Evolutionary conservation across 2,329 filamentous ascomycete genomes (phyloP).

Genomic region (Neonectria ditissima): DNA sequence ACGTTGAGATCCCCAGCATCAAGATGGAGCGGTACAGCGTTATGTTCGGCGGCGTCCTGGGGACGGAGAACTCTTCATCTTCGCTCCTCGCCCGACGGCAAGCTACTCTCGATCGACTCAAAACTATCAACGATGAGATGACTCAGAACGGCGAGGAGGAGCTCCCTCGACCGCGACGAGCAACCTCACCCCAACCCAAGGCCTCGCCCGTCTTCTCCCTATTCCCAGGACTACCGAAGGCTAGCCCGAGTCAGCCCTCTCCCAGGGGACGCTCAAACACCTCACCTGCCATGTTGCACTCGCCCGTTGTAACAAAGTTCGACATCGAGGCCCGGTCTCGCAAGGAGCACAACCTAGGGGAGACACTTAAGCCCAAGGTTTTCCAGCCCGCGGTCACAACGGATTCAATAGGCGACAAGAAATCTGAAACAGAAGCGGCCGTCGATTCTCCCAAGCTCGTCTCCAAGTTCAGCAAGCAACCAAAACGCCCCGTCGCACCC

Average conservation of each 20-base stretch:
- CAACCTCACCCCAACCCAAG: conserved; percentile 61
- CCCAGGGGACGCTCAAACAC: conserved; percentile 65
- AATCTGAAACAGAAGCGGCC: conserved; percentile 13
- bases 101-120: conserved; percentile 68
- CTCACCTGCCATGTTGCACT: conserved; percentile 61
- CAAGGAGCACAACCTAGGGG: conserved; percentile 15
- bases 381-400: conserved; percentile 26
- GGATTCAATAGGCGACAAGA: conserved; percentile 22
- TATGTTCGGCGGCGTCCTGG: conserved; percentile 86
- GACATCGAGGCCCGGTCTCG: conserved; percentile 29
- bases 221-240: conserved; percentile 53
- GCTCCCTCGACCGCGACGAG: conserved; percentile 53
- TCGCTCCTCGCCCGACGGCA: conserved; percentile 67
- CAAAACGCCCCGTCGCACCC: conserved; percentile 23
- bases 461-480: conserved; percentile 47
- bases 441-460: conserved; percentile 31
- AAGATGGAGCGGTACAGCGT: conserved; percentile 91
- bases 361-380: conserved; percentile 27
- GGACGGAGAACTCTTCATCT: conserved; percentile 50
- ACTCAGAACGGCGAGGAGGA: conserved; percentile 52
- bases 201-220: conserved; percentile 59
- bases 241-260: conserved; percentile 48
- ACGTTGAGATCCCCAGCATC: conserved; percentile 83
- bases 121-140: conserved; percentile 62
- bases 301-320: conserved; percentile 55